Conservation (phyloP, 148 eudicot species). For the Limonium bicolor region DNA sequence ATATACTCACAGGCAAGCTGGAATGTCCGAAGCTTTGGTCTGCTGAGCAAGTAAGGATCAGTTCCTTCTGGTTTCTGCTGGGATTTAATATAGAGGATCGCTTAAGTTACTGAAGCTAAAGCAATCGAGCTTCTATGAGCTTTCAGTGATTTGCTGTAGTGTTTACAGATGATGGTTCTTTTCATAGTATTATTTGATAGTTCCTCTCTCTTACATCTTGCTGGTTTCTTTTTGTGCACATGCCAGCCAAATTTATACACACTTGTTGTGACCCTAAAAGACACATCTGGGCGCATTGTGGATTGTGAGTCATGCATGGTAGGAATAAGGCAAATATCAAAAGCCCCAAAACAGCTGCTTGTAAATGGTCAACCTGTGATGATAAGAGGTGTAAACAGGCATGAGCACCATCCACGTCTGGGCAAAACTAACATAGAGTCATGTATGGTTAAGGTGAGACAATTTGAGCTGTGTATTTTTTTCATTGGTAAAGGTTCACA, state of each 20-base stretch:
- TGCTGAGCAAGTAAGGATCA: slow-evolving; percentile 77
- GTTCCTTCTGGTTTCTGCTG: not conserved
- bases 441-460: slow-evolving; percentile 81
- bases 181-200: too few species aligned
- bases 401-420: slow-evolving; percentile 87
- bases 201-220: slow-evolving; percentile 1
- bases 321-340: slow-evolving; percentile 69
- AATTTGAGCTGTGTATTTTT: not conserved
- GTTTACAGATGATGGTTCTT: too few species aligned
- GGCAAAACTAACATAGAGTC: slow-evolving; percentile 91
- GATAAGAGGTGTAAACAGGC: slow-evolving; percentile 91
- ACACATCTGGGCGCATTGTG: slow-evolving; percentile 55
- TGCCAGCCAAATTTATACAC: slow-evolving; percentile 87
- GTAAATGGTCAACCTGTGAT: slow-evolving; percentile 81
- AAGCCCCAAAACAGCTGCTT: slow-evolving; percentile 76
- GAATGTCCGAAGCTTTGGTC: slow-evolving; percentile 81
- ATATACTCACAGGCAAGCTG: slow-evolving; percentile 49
- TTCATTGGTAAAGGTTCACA: not conserved
- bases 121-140: too few species aligned
- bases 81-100: too few species aligned
- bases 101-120: too few species aligned
- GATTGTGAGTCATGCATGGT: slow-evolving; percentile 96
- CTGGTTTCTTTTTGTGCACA: slow-evolving; percentile 5
- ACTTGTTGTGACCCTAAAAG: slow-evolving; percentile 67
- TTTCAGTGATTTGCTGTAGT: too few species aligned